These are phyloP conservation scores for Chrysanthemum seticuspe DNA, from an alignment of 129 eudicot genomes.

Conservation along the genomic window DNA sequence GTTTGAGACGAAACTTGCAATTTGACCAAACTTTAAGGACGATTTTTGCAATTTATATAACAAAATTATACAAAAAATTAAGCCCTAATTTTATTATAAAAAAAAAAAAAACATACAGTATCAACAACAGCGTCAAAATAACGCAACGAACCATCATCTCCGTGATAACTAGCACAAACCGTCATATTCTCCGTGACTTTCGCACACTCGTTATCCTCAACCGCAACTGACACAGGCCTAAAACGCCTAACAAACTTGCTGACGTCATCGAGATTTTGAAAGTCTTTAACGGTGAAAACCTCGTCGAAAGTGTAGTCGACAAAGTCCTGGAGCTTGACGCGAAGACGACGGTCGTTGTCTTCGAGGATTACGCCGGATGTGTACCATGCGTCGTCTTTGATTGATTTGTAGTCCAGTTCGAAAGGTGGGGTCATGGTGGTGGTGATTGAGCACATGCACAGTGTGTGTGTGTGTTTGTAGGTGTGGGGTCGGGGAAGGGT, in stretches of 20 bases:
- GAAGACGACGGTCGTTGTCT: constrained; percentile 27
- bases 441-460: too few relatives aligned
- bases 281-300: constrained; percentile 26
- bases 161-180: constrained; percentile 43
- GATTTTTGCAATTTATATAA: too few relatives aligned
- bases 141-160: constrained; percentile 32
- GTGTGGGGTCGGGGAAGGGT: too few relatives aligned
- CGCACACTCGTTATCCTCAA: constrained; percentile 54
- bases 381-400: constrained; percentile 70
- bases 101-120: constrained; percentile 40
- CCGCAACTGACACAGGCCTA: constrained; percentile 40
- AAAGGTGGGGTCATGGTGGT: constrained; percentile 18
- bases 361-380: constrained; percentile 30
- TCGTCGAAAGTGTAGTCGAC: constrained; percentile 17
- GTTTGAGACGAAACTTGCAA: too few relatives aligned
- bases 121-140: constrained; percentile 73
- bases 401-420: constrained; percentile 51
- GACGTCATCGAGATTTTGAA: constrained; percentile 30
- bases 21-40: too few relatives aligned
- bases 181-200: constrained; percentile 36
- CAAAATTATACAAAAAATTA: background rate
- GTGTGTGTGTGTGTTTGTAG: too few relatives aligned
- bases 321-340: constrained; percentile 40
- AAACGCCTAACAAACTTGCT: constrained; percentile 37
- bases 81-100: constrained; percentile 23